These are phyloP conservation scores for Stromatinia cepivora DNA, from an alignment of 2,329 filamentous ascomycete genomes.

Conservation along the genomic window DNA sequence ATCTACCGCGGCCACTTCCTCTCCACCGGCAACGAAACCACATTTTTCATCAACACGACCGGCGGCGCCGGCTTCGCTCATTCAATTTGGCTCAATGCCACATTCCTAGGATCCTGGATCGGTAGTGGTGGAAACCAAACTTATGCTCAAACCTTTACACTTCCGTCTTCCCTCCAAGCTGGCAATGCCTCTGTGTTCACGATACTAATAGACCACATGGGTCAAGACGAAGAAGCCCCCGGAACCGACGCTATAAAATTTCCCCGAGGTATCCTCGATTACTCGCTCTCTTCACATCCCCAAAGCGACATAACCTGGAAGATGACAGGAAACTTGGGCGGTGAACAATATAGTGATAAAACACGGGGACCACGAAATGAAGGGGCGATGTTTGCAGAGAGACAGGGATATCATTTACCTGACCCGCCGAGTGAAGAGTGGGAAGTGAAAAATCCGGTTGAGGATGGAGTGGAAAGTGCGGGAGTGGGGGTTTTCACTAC, in stretches of 20 bases:
- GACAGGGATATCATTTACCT: slow-evolving; percentile 63
- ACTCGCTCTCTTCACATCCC: slow-evolving; percentile 50
- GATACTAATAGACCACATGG: slow-evolving; percentile 69
- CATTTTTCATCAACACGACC: slow-evolving; percentile 54
- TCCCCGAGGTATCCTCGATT: slow-evolving; percentile 62
- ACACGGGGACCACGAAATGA: slow-evolving; percentile 65
- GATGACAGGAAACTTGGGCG: slow-evolving; percentile 66
- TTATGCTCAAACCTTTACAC: slow-evolving; percentile 58
- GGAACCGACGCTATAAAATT: slow-evolving; percentile 62
- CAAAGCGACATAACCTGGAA: slow-evolving; percentile 60
- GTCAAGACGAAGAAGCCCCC: slow-evolving; percentile 63
- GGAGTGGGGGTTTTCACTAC: slow-evolving; percentile 62
- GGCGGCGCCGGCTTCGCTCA: slow-evolving; percentile 67
- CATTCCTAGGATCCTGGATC: slow-evolving; percentile 60
- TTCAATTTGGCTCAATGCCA: slow-evolving; percentile 62
- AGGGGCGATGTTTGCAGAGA: slow-evolving; percentile 62
- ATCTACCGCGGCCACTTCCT: slow-evolving; percentile 69
- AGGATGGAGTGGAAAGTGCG: slow-evolving; percentile 46
- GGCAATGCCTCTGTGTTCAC: slow-evolving; percentile 57
- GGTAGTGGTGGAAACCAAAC: slow-evolving; percentile 49
- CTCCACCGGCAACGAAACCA: slow-evolving; percentile 58
- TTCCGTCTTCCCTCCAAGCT: slow-evolving; percentile 69
- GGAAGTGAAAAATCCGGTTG: slow-evolving; percentile 45
- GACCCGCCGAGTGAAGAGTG: slow-evolving; percentile 49
- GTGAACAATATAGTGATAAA: slow-evolving; percentile 60